Conservation (phyloP, 2,329 filamentous ascomycete genomes). For the Venturia aucupariae region DNA sequence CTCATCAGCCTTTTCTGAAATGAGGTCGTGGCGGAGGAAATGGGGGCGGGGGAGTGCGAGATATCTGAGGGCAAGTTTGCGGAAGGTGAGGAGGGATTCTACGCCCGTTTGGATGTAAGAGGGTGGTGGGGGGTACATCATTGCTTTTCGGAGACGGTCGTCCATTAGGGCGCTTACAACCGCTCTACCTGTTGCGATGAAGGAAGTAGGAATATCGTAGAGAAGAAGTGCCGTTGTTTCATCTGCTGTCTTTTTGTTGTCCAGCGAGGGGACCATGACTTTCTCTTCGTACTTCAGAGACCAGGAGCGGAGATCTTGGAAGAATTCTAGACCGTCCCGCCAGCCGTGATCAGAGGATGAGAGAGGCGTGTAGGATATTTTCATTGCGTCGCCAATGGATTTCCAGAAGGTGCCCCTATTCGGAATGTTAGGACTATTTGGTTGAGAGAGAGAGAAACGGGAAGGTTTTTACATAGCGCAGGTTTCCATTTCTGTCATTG, state of each 20-base stretch:
- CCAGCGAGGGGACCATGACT: conserved; percentile 42
- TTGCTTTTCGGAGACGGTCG: conserved; percentile 52
- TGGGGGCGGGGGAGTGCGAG: conserved; percentile 50
- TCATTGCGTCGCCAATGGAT: conserved; percentile 59
- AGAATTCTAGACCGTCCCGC: conserved; percentile 43
- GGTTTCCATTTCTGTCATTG: conserved; percentile 55
- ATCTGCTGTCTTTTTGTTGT: conserved; percentile 39
- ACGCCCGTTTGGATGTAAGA: conserved; percentile 29
- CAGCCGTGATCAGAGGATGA: conserved; percentile 18
- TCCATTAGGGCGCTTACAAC: conserved; percentile 54
- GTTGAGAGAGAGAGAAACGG: neutral
- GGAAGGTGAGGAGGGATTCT: conserved; percentile 39
- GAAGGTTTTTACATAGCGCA: conserved; percentile 10
- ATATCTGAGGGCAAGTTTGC: conserved; percentile 49
- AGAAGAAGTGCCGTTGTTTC: conserved; percentile 53
- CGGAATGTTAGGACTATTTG: neutral
- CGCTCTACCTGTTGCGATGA: conserved; percentile 40
- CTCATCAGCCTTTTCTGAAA: conserved; percentile 42
- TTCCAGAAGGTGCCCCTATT: conserved; percentile 57
- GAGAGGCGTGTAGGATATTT: conserved; percentile 38
- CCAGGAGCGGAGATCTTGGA: conserved; percentile 44
- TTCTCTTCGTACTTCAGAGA: conserved; percentile 48
- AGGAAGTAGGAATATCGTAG: conserved; percentile 40
- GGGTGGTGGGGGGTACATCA: conserved; percentile 44
- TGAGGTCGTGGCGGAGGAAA: conserved; percentile 27